Base-by-base conservation (phyloP, 2,329 filamentous ascomycete species). In the Seiridium cupressi region DNA sequence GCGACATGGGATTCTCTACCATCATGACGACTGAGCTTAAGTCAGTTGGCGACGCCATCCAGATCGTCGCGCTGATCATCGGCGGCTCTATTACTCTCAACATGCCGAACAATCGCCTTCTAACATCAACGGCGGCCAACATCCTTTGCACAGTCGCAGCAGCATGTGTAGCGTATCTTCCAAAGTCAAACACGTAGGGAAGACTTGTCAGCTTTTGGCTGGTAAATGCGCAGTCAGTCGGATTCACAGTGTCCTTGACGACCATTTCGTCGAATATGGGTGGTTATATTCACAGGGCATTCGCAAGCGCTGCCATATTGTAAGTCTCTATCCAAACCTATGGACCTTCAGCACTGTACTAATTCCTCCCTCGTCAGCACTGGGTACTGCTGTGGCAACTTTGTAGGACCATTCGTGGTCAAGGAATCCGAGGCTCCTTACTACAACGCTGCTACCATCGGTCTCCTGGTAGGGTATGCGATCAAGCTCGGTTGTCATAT, bases 151-250 rank as follows among this genome's bases (percentile, higher is more conserved):
- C 86, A 58, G 64, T 81, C 9, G 82, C 81, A 0, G 79, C 73
- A 0, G 69, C 85, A n/a, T 76, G 86, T 1, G 82, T 86, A 5
- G 81, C 79, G 1, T 70, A 86, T 4, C 79, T 82, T 0, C 66
- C 72, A 35, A 67, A 69, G 2, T 51, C 65, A 10, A 83, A 84
- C 65, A 83, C 81, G 70, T 86, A 83, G 83, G 82, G 82, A 2
- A 74, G 83, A 1, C 72, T 87, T 2, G 83, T 86, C 2, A 82
- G 80, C 0, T 76, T 86, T 3, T 86, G 84, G 82, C 72, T 88
- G 2, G 72, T 70, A 59, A 73, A 69, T 10, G 72, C 72, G 56
- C 64, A 67, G 13, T 72, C 69, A 6, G 68, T 73, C 6, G 70
- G 71, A 1, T 73, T 74, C 60, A 72, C 68, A 58, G 67, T 74